Evolutionary conservation across 2,329 filamentous ascomycete species (phyloP).

Genomic region (Septoria linicola): DNA sequence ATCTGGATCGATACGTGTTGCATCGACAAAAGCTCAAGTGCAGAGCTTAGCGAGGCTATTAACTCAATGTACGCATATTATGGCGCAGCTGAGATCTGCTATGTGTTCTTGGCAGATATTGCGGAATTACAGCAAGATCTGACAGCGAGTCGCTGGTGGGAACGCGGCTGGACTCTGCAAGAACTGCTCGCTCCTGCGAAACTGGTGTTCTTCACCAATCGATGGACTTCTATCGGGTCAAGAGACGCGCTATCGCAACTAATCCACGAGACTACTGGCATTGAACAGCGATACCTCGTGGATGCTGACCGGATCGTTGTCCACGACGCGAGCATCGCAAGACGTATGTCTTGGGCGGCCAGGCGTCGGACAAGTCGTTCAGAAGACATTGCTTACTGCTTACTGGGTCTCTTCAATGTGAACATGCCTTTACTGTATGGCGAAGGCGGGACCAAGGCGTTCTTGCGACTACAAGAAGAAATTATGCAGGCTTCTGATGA

Average conservation of each 20-base stretch:
- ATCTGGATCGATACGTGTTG: conserved; percentile 29
- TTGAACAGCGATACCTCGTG: background rate
- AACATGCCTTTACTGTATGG: background rate
- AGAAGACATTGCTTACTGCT: background rate
- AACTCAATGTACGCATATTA: conserved; percentile 23
- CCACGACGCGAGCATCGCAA: background rate
- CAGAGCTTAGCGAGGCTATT: conserved; percentile 18
- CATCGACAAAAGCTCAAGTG: conserved; percentile 23
- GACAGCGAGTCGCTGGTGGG: background rate
- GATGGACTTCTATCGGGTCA: background rate
- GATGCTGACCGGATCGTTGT: background rate
- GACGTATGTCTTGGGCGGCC: background rate
- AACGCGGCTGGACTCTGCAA: no score
- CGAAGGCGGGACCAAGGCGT: background rate
- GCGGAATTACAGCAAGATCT: background rate
- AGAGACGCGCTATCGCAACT: background rate
- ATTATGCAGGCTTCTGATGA: conserved; percentile 1
- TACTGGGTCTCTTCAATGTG: background rate
- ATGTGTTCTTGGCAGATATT: background rate
- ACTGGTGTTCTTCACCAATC: background rate
- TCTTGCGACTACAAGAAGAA: conserved; percentile 1
- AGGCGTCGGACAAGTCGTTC: background rate
- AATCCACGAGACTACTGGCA: background rate
- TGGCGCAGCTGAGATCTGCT: conserved; percentile 1
- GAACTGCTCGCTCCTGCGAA: no score